Conservation (phyloP, 805 yeast species). For the Starmerella vitae region DNA sequence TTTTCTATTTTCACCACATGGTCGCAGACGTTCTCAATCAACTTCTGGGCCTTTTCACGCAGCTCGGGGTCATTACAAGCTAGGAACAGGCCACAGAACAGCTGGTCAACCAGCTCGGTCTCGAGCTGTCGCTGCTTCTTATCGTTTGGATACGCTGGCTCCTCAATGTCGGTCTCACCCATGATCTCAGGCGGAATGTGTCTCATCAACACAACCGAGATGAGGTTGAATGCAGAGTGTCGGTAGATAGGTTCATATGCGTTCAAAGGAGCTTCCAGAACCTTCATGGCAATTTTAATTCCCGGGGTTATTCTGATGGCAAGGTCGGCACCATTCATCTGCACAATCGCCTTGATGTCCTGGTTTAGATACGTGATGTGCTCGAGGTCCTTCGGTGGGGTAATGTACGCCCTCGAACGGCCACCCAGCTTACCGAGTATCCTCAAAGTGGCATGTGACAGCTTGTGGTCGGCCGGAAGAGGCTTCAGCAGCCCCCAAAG, state of each 20-base stretch:
- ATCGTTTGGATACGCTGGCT: conserved; percentile 17
- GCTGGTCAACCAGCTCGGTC: conserved; percentile 46
- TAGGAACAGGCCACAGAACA: conserved; percentile 60
- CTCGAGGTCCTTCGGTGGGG: conserved; percentile 55
- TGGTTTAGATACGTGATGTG: conserved; percentile 42
- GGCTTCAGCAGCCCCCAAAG: conserved; percentile 85
- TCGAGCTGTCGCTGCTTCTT: conserved; percentile 29
- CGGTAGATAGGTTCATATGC: conserved; percentile 45
- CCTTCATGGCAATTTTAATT: conserved; percentile 57
- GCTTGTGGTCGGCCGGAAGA: conserved; percentile 86
- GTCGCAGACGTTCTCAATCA: conserved; percentile 55
- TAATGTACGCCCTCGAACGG: conserved; percentile 73
- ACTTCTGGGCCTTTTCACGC: conserved; percentile 46
- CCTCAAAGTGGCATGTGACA: conserved; percentile 85
- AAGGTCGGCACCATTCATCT: conserved; percentile 40
- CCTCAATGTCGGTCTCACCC: conserved; percentile 8
- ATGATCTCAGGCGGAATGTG: conserved; percentile 38
- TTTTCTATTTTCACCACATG: conserved; percentile 71
- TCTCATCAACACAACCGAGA: conserved; percentile 51
- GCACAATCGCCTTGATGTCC: conserved; percentile 54
- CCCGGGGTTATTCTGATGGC: conserved; percentile 78
- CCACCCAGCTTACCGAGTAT: conserved; percentile 95
- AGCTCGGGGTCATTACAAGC: conserved; percentile 65
- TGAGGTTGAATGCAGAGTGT: conserved; percentile 60
- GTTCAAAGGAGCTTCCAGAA: conserved; percentile 50